Base-by-base conservation (phyloP, 257 asterid species). In the Fraxinus excelsior region DNA sequence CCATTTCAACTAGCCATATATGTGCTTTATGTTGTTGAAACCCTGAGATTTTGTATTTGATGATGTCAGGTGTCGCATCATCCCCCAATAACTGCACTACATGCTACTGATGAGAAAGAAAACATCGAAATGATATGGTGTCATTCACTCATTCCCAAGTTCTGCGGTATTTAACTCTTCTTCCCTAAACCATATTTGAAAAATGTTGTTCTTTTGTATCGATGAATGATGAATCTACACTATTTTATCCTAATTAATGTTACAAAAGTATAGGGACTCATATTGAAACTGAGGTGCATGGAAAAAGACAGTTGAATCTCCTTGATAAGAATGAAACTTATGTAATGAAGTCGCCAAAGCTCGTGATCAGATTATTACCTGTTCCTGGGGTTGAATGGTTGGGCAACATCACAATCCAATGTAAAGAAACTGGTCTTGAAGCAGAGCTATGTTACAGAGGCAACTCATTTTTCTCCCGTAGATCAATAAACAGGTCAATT, bases 41-140 rank as follows among this genome's bases (percentile, higher is more conserved):
- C n/a, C n/a, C 7, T 53, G 26, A 0, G 32, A 23, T 26, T 62
- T 9, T 62, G 68, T 25, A 25, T 3, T 62, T 26, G 2, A n/a
- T 19, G 60, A 37, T 40, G 70, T n/a, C 77, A 90, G 97, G 97
- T 94, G 46, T 92, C 96, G 0, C 97, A 94, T 87, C 97, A 94
- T 76, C 99, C 97, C 70, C 98, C 99, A 1, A 96, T 90, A 65
- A 76, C 91, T 4, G 98, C 95, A 4, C 92, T 95, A 69, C 94
- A 91, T 29, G 99, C 98, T 40, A 95, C 97, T 0, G 94, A 93
- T 73, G 98, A 89, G 68, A 85, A 82, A 11, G 72, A 85, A 8
- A 85, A 88, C 80, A 83, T 93, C 9, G 88, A 95, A 74, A 46
- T 89, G 40, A 23, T 86, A 34, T 91, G 97, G 94, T 91, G 97